Conservation (phyloP, 1,284 basidiomycete genomes). For the Ustilago cynodontis region DNA sequence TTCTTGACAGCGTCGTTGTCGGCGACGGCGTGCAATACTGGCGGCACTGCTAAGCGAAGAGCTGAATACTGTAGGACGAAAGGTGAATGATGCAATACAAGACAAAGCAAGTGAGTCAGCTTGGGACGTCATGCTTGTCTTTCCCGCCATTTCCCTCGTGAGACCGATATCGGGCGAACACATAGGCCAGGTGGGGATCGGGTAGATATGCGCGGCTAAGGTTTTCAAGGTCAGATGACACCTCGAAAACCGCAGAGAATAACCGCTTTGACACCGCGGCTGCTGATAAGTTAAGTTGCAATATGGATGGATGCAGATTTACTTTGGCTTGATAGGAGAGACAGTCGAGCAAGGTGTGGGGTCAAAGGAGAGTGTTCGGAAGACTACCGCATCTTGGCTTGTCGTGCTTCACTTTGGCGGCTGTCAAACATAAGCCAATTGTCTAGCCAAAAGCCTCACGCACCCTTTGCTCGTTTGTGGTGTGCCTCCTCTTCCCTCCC, state of each 20-base stretch:
- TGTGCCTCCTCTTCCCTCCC: too few relatives aligned
- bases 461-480: too few relatives aligned
- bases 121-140: neutral
- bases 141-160: neutral
- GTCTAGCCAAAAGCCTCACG: too few relatives aligned
- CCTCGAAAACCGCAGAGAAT: neutral
- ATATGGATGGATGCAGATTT: too few relatives aligned
- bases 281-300: neutral
- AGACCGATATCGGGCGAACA: neutral
- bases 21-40: too few relatives aligned
- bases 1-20: too few relatives aligned
- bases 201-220: neutral
- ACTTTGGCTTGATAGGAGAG: too few relatives aligned
- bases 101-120: slow-evolving; percentile 19
- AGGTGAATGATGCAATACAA: neutral
- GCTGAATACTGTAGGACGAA: neutral
- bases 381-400: slow-evolving; percentile 1
- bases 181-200: neutral
- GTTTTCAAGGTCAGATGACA: neutral
- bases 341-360: too few relatives aligned
- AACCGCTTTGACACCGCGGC: neutral
- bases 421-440: too few relatives aligned
- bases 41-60: neutral
- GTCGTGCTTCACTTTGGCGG: neutral
- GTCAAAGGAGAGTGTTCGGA: neutral